phyloP scores from a whole-genome alignment of 176 grass and related monocot species.

The Luzula sylvatica region DNA sequence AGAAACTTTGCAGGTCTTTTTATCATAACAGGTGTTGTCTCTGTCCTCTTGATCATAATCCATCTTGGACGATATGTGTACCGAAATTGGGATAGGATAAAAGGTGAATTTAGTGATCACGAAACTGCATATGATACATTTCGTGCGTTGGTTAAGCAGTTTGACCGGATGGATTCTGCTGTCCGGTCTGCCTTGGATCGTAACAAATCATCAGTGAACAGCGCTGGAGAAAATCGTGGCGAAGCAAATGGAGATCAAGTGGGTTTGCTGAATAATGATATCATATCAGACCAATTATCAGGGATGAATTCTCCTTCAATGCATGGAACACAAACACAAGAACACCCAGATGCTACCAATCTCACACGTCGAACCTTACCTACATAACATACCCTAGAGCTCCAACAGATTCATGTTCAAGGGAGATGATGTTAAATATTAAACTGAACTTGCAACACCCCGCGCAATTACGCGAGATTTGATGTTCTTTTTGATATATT shows the following conservation, averaged over 20 bases:
- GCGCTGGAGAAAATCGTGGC: too few relatives aligned
- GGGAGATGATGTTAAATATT: slow-evolving; percentile 7
- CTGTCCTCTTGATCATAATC: slow-evolving; percentile 32
- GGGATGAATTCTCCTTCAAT: neutral
- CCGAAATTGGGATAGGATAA: neutral
- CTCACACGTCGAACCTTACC: neutral
- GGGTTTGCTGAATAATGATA: neutral
- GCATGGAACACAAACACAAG: neutral
- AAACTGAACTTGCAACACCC: too few relatives aligned
- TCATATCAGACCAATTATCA: neutral
- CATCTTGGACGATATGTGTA: slow-evolving; percentile 4
- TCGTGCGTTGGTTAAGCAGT: neutral
- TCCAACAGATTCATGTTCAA: neutral
- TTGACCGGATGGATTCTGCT: slow-evolving; percentile 9
- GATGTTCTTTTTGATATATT: too few relatives aligned
- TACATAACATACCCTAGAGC: neutral
- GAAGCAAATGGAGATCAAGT: neutral
- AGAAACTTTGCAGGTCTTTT: slow-evolving; percentile 46
- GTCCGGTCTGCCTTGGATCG: neutral
- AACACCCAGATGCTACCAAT: neutral
- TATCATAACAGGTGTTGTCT: slow-evolving; percentile 32
- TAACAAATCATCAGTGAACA: neutral
- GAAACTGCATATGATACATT: neutral
- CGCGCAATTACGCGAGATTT: too few relatives aligned
- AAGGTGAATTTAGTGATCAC: neutral